Percentiles rank a stretch among this genome's conserved stretches.
phyloP scores from a whole-genome alignment of 1,284 basidiomycete genomes.

The Entoloma clypeatum region DNA sequence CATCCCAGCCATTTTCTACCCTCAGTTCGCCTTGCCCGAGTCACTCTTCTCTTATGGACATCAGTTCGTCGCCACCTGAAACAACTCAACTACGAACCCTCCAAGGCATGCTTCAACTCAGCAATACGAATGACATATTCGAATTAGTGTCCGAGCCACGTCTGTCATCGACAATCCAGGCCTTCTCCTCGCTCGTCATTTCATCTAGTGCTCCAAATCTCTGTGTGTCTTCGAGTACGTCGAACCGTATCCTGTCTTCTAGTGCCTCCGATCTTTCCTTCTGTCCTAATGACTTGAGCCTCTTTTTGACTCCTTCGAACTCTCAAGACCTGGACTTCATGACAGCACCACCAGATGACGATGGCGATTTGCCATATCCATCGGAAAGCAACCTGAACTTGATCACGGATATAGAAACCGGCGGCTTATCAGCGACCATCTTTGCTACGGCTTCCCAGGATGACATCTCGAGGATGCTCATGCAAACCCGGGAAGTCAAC shows the following conservation, averaged over 20 bases:
- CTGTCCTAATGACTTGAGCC: neutral
- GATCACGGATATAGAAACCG: too few relatives aligned
- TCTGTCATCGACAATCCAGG: slow-evolving; percentile 1
- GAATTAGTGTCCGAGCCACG: slow-evolving; percentile 13
- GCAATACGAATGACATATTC: slow-evolving; percentile 6
- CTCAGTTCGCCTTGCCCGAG: slow-evolving; percentile 13
- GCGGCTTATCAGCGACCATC: slow-evolving; percentile 8
- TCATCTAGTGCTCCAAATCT: slow-evolving; percentile 12
- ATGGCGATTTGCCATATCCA: neutral
- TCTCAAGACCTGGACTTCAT: slow-evolving; percentile 1
- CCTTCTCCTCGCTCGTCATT: neutral
- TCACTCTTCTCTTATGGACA: slow-evolving; percentile 16
- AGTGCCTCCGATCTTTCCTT: slow-evolving; percentile 3
- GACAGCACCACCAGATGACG: neutral
- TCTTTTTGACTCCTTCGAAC: slow-evolving; percentile 7
- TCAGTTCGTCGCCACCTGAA: slow-evolving; percentile 9
- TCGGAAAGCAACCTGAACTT: neutral
- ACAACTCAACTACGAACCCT: slow-evolving; percentile 2
- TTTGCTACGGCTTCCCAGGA: slow-evolving; percentile 12
- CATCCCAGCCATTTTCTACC: slow-evolving; percentile 2
- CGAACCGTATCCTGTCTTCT: neutral
- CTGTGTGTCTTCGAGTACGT: neutral
- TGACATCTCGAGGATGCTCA: too few relatives aligned
- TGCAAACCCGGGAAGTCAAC: too few relatives aligned
- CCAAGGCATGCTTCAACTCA: too few relatives aligned